Percentiles rank a stretch among this genome's conserved stretches.
Evolutionary conservation across 768 basidiomycete genomes (phyloP).

Genomic region (Favolaschia claudopus): DNA sequence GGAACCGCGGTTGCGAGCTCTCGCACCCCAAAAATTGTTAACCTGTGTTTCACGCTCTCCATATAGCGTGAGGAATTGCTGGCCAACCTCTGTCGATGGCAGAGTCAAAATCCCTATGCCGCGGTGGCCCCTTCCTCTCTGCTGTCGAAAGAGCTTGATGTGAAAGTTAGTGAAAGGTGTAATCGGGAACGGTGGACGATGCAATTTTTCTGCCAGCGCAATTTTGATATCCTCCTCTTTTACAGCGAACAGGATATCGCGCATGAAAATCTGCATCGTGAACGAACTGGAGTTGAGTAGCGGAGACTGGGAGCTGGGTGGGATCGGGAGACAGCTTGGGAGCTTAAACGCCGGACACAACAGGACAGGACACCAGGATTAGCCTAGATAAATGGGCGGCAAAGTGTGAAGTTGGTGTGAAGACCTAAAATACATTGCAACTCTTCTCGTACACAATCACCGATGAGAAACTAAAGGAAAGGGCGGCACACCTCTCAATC

Average conservation of each 20-base stretch:
- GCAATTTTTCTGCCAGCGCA: slow-evolving; percentile 40
- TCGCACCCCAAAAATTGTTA: too few relatives aligned
- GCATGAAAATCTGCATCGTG: slow-evolving; percentile 46
- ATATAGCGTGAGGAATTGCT: slow-evolving; percentile 36
- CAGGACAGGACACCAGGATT: slow-evolving; percentile 5
- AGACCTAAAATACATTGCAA: slow-evolving; percentile 24
- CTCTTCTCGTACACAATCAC: slow-evolving; percentile 22
- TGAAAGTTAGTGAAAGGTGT: slow-evolving; percentile 41
- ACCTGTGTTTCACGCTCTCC: too few relatives aligned
- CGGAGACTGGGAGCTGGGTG: not conserved
- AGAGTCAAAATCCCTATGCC: slow-evolving; percentile 40
- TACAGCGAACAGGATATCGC: slow-evolving; percentile 35
- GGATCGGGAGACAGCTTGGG: not conserved
- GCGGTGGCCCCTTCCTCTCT: slow-evolving; percentile 7
- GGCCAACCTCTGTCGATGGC: slow-evolving; percentile 28
- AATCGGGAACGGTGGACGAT: slow-evolving; percentile 41
- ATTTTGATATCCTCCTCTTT: slow-evolving; percentile 39
- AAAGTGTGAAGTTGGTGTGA: too few relatives aligned
- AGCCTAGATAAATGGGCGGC: slow-evolving; percentile 8
- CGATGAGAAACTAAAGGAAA: slow-evolving; percentile 16
- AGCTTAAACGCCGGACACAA: not conserved
- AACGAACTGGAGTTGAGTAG: not conserved
- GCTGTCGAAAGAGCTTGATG: slow-evolving; percentile 36
- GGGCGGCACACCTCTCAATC: slow-evolving; percentile 48
- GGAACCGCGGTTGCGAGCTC: too few relatives aligned